Conservation (phyloP, 2,329 filamentous ascomycete species). For the Torrubiella hemipterigena region DNA sequence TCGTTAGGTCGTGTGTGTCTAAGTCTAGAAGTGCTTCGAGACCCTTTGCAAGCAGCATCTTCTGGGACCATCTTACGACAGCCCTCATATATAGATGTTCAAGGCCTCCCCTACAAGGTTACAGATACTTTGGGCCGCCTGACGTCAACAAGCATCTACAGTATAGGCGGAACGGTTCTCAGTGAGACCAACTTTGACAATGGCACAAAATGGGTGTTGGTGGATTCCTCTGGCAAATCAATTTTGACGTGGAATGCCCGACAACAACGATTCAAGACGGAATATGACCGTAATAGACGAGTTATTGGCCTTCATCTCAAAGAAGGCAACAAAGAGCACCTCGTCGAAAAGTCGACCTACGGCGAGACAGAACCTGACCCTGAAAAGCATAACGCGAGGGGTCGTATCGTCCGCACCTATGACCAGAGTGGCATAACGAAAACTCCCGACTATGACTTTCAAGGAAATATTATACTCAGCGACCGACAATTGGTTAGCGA, state of each 20-base stretch:
- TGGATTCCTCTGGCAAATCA: constrained; percentile 1
- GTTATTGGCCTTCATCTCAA: constrained; percentile 1
- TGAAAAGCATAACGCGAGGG: constrained; percentile 3
- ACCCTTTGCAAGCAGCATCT: neutral
- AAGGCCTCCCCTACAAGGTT: neutral
- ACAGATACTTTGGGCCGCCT: constrained; percentile 1
- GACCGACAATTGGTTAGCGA: constrained; percentile 1
- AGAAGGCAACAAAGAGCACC: neutral
- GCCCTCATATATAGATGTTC: constrained; percentile 3
- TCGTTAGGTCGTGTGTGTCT: constrained; percentile 2
- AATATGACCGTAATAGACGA: constrained; percentile 4
- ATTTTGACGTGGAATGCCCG: constrained; percentile 4
- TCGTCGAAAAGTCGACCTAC: constrained; percentile 3
- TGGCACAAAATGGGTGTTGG: constrained; percentile 4
- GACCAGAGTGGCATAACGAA: constrained; percentile 4
- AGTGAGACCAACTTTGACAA: constrained; percentile 3
- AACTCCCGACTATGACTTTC: constrained; percentile 5
- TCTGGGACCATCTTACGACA: constrained; percentile 1
- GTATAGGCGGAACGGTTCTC: constrained; percentile 2
- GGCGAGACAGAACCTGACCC: constrained; percentile 2
- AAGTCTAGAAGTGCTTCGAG: constrained; percentile 3
- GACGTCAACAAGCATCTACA: neutral
- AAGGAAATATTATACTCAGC: constrained; percentile 3
- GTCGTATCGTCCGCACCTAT: constrained; percentile 3
- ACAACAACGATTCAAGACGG: constrained; percentile 1